These are phyloP conservation scores for Marvania coccoides DNA, from an alignment of 139 green algal genomes.

Conservation along the genomic window DNA sequence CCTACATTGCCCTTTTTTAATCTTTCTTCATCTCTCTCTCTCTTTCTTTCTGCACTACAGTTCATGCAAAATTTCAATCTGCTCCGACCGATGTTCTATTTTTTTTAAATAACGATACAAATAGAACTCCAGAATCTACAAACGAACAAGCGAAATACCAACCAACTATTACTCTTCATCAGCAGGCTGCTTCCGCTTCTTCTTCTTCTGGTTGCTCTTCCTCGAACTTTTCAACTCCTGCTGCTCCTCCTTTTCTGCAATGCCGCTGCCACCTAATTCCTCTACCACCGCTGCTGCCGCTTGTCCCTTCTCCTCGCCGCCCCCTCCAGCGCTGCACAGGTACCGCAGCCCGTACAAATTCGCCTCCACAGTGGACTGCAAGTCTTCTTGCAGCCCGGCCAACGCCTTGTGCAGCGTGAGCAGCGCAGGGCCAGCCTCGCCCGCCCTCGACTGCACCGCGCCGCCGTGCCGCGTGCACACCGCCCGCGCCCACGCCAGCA, in stretches of 20 bases:
- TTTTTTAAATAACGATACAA: too few species aligned
- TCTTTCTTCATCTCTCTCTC: too few species aligned
- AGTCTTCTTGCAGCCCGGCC: slow-evolving; percentile 48
- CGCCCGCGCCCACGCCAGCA: slow-evolving; percentile 58
- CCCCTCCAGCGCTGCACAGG: slow-evolving; percentile 15
- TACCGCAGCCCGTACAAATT: slow-evolving; percentile 81
- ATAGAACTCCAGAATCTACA: too few species aligned
- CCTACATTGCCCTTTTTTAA: too few species aligned
- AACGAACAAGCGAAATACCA: too few species aligned
- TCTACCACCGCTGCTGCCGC: background rate
- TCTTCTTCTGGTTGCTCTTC: background rate
- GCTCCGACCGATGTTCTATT: too few species aligned
- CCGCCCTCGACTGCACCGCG: slow-evolving; percentile 27
- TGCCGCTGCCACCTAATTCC: background rate
- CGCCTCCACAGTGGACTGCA: slow-evolving; percentile 46
- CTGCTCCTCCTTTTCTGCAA: background rate
- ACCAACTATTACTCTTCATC: too few species aligned
- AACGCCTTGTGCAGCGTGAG: slow-evolving; percentile 54
- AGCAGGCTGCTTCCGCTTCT: background rate
- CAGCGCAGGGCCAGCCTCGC: slow-evolving; percentile 32
- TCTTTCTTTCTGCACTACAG: too few species aligned
- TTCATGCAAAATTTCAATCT: too few species aligned
- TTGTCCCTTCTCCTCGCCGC: background rate
- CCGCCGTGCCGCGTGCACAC: slow-evolving; percentile 47
- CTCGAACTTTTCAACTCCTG: background rate